These are phyloP conservation scores for Westerdykella sp. DNA, from an alignment of 2,329 filamentous ascomycete species.

Conservation along the genomic window DNA sequence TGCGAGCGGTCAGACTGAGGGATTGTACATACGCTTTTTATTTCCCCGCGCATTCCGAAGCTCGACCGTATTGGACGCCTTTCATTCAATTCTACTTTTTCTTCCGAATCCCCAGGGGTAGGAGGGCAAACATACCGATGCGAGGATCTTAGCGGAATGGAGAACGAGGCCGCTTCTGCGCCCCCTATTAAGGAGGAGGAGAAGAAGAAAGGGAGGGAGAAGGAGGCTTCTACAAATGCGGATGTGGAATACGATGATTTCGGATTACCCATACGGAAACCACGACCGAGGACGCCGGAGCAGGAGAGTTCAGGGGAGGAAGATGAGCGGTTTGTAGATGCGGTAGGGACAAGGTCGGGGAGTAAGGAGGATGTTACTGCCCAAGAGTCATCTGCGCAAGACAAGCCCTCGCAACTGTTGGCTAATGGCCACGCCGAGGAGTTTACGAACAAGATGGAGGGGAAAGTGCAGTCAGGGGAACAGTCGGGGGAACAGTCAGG, in stretches of 20 bases:
- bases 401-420: slow-evolving; percentile 8
- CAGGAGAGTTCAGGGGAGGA: slow-evolving; percentile 21
- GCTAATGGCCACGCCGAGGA: slow-evolving; percentile 11
- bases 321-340: slow-evolving; percentile 25
- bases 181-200: slow-evolving; percentile 16
- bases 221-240: slow-evolving; percentile 7
- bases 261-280: slow-evolving; percentile 58
- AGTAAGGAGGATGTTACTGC: slow-evolving; percentile 22
- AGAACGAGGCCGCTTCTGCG: slow-evolving; percentile 16
- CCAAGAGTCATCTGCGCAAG: slow-evolving; percentile 13
- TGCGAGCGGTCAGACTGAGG: too few relatives aligned
- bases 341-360: slow-evolving; percentile 17
- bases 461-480: not conserved
- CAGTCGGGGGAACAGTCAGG: too few relatives aligned
- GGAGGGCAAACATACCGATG: slow-evolving; percentile 3
- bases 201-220: slow-evolving; percentile 7
- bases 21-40: too few relatives aligned
- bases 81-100: too few relatives aligned
- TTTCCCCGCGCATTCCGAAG: too few relatives aligned
- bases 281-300: slow-evolving; percentile 21
- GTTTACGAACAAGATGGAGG: slow-evolving; percentile 2
- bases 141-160: slow-evolving; percentile 11
- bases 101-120: too few relatives aligned
- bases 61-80: too few relatives aligned
- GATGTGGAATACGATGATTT: slow-evolving; percentile 60